Conservation (phyloP, 139 green algal species). For the Chlorella sp. region DNA sequence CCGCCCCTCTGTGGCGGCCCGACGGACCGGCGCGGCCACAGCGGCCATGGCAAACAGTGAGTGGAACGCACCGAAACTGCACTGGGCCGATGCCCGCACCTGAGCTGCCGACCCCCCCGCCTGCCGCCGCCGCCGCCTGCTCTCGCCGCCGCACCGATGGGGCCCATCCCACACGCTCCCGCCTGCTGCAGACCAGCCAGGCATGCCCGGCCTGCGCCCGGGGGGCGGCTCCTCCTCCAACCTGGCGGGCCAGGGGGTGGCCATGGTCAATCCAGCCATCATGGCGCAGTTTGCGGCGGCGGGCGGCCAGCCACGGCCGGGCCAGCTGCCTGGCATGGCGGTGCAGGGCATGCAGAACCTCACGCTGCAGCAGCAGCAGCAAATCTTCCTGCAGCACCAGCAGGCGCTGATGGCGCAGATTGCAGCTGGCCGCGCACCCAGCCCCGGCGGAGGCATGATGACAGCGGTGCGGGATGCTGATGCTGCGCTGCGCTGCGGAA, state of each 20-base stretch:
- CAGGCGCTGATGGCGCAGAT: background rate
- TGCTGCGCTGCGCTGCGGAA: too few relatives aligned
- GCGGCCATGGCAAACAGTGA: too few relatives aligned
- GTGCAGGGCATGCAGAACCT: background rate
- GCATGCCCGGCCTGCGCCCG: background rate
- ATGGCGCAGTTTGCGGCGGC: background rate
- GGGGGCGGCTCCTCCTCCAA: background rate
- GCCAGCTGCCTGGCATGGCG: background rate
- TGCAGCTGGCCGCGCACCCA: background rate
- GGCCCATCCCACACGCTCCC: background rate
- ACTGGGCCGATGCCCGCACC: too few relatives aligned
- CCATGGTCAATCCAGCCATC: too few relatives aligned
- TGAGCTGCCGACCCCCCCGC: too few relatives aligned
- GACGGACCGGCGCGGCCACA: too few relatives aligned
- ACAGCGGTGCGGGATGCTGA: too few relatives aligned
- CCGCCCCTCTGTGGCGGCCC: too few relatives aligned
- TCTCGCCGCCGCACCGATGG: background rate
- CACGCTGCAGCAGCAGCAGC: background rate
- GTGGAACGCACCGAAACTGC: too few relatives aligned
- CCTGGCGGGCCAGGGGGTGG: background rate
- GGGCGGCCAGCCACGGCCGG: background rate
- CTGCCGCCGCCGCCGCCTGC: background rate
- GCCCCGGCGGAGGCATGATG: background rate
- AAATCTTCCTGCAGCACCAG: background rate
- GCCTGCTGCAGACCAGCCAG: slow-evolving; percentile 9